Evolutionary conservation across 1,284 basidiomycete genomes (phyloP).

Genomic region (Stygiomarasmius scandens): DNA sequence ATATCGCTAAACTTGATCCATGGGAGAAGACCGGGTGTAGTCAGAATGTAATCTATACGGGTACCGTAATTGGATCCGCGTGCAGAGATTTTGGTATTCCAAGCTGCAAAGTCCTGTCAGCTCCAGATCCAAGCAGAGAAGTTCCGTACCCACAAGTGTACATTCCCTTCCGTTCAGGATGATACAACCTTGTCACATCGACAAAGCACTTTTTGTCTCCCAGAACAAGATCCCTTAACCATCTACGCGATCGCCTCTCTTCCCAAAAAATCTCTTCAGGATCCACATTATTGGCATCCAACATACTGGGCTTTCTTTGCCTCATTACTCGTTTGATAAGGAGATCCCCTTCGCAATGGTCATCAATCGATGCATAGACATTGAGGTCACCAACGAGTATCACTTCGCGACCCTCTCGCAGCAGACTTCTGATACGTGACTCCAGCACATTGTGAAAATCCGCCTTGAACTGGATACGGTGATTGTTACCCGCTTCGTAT

Average conservation of each 20-base stretch:
- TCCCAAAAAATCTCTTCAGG: constrained; percentile 75
- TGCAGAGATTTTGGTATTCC: constrained; percentile 93
- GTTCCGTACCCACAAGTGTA: constrained; percentile 51
- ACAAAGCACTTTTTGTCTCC: constrained; percentile 75
- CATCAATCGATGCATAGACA: constrained; percentile 82
- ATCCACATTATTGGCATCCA: constrained; percentile 23
- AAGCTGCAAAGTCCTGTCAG: no score
- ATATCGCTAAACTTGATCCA: constrained; percentile 95
- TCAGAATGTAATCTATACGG: constrained; percentile 92
- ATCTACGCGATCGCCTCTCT: constrained; percentile 69
- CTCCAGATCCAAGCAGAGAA: no score
- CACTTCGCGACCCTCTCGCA: constrained; percentile 74
- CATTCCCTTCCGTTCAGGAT: constrained; percentile 78
- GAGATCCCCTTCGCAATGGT: constrained; percentile 88
- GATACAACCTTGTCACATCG: constrained; percentile 79
- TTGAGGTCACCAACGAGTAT: constrained; percentile 92
- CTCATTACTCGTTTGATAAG: constrained; percentile 40
- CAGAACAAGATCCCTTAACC: constrained; percentile 79
- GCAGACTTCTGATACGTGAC: constrained; percentile 71
- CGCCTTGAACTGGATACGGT: constrained; percentile 88
- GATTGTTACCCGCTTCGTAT: constrained; percentile 56
- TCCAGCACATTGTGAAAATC: constrained; percentile 81
- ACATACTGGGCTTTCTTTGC: constrained; percentile 30
- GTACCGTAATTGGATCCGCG: constrained; percentile 94
- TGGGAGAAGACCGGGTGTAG: constrained; percentile 82